Evolutionary conservation across 1,284 basidiomycete genomes (phyloP), one percentile per base, ranked within the genome.

Genomic region (Lignosus rhinocerotis): DNA sequence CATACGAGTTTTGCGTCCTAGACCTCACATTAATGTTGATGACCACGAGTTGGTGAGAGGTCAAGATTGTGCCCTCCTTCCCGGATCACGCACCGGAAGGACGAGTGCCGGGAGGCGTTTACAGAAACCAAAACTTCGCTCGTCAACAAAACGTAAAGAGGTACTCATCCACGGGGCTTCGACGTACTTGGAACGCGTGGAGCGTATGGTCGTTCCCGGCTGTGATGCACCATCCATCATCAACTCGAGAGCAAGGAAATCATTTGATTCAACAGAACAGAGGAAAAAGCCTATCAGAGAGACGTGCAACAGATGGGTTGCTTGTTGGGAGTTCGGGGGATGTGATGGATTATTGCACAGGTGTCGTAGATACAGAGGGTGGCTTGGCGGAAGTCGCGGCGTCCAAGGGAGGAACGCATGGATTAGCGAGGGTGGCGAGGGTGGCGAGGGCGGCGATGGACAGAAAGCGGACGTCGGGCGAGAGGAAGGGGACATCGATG

Each of bases 401-500:
- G n/a, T n/a, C n/a, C n/a, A n/a, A n/a, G n/a, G n/a, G n/a, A n/a
- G 36, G 12, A n/a, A 12, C 14, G 25, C 25, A 25, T 25, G 25
- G 25, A 25, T 25, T 4, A 25, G 25, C 36, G 36, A 14, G 11
- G 36, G 36, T 16, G 36, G 11, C 36, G 36, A 12, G 11, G 36
- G 3, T 16, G 36, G 16, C 36, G 36, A 38, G 5, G 36, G 11
- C 14, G n/a, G 36, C 12, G 12, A 39, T n/a, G 36, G 36, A 36
- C 36, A 14, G 14, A 39, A 14, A 4, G n/a, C 14, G 36, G 36
- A 39, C 14, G 14, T 39, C 14, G 14, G 36, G 36, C 36, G 36
- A 39, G 11, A 39, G 36, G 14, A 6, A 8, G 30, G 51, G 42
- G 19, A 44, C 34, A 63, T 63, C 62, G 62, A 63, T 63, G 58